Conservation (phyloP, 1,284 basidiomycete genomes). For the Porogramme epimiltina region DNA sequence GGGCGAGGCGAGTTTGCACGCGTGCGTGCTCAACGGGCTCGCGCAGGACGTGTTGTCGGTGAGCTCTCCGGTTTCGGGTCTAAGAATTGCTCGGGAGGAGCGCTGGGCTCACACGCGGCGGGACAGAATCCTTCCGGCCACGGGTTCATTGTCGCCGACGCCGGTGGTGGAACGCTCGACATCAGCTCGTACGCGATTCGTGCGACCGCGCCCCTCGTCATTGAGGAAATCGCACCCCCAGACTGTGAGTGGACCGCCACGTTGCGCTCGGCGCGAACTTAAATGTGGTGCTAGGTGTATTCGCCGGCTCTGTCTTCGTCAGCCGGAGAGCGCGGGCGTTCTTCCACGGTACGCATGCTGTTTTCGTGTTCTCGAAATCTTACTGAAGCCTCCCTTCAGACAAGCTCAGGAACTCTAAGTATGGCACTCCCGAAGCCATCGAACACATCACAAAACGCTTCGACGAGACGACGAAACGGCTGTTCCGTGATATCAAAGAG, state of each 20-base stretch:
- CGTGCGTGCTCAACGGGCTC: constrained; percentile 72
- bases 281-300: constrained; percentile 51
- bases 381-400: constrained; percentile 37
- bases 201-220: constrained; percentile 64
- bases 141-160: constrained; percentile 77
- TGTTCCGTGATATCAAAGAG: constrained; percentile 69
- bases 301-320: constrained; percentile 81
- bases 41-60: constrained; percentile 75
- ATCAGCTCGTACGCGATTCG: constrained; percentile 77
- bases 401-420: constrained; percentile 70
- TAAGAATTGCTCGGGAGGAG: neutral
- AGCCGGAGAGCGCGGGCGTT: constrained; percentile 69
- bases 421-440: constrained; percentile 65
- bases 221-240: constrained; percentile 79
- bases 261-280: constrained; percentile 2
- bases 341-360: constrained; percentile 51
- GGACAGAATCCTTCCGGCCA: constrained; percentile 65
- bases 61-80: constrained; percentile 27
- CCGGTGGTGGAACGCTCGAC: constrained; percentile 79
- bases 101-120: neutral
- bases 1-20: constrained; percentile 79
- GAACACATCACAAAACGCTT: constrained; percentile 75
- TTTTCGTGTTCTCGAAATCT: neutral
- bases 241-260: constrained; percentile 54
- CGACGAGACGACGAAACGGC: constrained; percentile 78